Evolutionary conservation across 2,329 filamentous ascomycete genomes (phyloP), one percentile per base, ranked within the genome.

Genomic region (Paecilomyces fulvus): DNA sequence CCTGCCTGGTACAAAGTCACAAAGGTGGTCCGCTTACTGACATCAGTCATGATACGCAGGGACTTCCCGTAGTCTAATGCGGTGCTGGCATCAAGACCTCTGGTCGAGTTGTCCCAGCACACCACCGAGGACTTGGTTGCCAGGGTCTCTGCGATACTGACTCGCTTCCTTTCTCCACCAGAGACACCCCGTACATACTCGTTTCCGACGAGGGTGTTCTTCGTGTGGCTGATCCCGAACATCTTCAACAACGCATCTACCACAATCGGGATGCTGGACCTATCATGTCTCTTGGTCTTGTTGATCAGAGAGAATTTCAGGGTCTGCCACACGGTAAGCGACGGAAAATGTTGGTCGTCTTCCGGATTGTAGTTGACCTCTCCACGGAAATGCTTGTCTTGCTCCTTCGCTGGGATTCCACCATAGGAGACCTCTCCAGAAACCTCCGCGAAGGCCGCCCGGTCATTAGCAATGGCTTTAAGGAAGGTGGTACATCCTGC

Each of bases 311-410:
- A 86, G 64, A 92, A 92, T 3, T 81, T 83, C 48, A 92, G 75
- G 0, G 89, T 92, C 70, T 91, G 87, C 80, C 86, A 88, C 0
- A 92, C 89, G 5, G 85, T 90, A 33, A 92, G 76, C 1, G 80
- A 79, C 2, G 89, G 85, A 65, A 91, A 85, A 68, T 92, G 89
- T 17, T 83, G 79, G 64, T 91, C 88, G 61, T 90, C 88, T 68
- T 92, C 88, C 14, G 82, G 83, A 63, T 89, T 90, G 70, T 91
- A 92, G 63, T 85, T 86, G 65, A 90, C 87, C 68, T 92, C 88
- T 33, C 88, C 88, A 50, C 86, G 79, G 69, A 87, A 91, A 59
- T 81, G 77, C 65, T 85, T 84, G 64, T 81, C 79, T 65, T 89
- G 86, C 63, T 87, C 83, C 28, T 82, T 76, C 0, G 88, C 85